Conservation (phyloP, 1,284 basidiomycete species). For the Apiotrichum veenhuisii region DNA sequence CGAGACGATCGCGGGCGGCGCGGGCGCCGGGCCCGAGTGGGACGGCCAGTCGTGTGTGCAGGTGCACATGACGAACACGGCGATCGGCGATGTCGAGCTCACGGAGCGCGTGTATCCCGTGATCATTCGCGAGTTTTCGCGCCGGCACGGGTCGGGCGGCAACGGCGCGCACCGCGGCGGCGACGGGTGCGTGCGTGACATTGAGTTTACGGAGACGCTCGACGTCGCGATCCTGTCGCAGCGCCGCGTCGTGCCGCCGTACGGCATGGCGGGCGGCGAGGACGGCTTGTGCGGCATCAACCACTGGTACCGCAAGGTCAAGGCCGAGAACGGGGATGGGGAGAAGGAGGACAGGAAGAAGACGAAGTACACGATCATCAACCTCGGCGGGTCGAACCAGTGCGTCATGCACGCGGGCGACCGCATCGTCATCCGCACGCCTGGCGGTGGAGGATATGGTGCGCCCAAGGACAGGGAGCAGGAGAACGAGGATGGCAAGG, state of each 20-base stretch:
- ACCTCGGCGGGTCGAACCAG: constrained; percentile 86
- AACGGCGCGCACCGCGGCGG: constrained; percentile 76
- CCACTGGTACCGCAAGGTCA: constrained; percentile 59
- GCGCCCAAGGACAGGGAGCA: background rate
- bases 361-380: constrained; percentile 60
- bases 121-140: constrained; percentile 73
- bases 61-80: constrained; percentile 38
- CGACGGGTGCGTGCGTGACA: constrained; percentile 80
- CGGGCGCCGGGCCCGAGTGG: constrained; percentile 86
- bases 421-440: constrained; percentile 75
- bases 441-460: constrained; percentile 78
- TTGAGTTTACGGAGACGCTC: constrained; percentile 77
- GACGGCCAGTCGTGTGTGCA: constrained; percentile 58
- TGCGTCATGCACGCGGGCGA: constrained; percentile 83
- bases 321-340: no score
- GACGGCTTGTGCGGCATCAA: constrained; percentile 74
- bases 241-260: constrained; percentile 82
- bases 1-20: constrained; percentile 94
- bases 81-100: constrained; percentile 42
- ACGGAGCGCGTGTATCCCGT: constrained; percentile 64
- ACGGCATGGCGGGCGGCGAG: constrained; percentile 82
- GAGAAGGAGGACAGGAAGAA: no score
- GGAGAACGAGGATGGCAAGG: constrained; percentile 11
- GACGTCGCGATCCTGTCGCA: constrained; percentile 74
- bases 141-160: constrained; percentile 70